Evolutionary conservation across 768 basidiomycete genomes (phyloP).

Genomic region (Russula virescens): DNA sequence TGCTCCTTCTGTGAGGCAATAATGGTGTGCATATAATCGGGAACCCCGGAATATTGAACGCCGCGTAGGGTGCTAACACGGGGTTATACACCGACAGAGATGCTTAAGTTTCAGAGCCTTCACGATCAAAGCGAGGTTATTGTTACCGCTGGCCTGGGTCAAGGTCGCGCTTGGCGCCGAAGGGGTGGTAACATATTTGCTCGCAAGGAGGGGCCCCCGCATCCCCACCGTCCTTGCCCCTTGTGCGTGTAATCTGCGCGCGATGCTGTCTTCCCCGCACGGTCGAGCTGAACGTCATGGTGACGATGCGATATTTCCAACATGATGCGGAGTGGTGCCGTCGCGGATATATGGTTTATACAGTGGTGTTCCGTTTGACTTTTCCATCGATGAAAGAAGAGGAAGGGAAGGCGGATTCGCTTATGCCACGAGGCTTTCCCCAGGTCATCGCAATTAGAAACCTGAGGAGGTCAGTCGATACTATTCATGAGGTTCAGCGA

Average conservation of each 20-base stretch:
- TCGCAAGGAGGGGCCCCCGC: neutral
- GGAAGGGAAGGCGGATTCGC: neutral
- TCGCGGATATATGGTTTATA: neutral
- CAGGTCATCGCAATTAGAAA: neutral
- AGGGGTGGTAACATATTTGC: too few relatives aligned
- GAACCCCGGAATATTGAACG: neutral
- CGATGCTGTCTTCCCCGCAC: neutral
- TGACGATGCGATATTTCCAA: neutral
- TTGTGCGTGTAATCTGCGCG: conserved; percentile 1
- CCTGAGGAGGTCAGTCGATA: neutral
- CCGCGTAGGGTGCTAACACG: neutral
- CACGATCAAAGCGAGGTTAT: neutral
- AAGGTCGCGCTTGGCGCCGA: too few relatives aligned
- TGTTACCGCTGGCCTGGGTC: too few relatives aligned
- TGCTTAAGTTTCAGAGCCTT: neutral
- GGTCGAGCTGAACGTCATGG: neutral
- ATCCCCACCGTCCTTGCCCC: neutral
- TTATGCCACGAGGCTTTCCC: conserved; percentile 6
- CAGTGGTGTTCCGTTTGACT: neutral
- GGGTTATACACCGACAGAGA: too few relatives aligned
- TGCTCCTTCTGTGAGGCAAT: too few relatives aligned
- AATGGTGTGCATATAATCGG: neutral
- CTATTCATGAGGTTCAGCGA: neutral
- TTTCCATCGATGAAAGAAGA: conserved; percentile 4
- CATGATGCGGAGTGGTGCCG: neutral